Conservation (phyloP, 371 early-diverging fungal species). For the Actinomortierella ambigua region DNA sequence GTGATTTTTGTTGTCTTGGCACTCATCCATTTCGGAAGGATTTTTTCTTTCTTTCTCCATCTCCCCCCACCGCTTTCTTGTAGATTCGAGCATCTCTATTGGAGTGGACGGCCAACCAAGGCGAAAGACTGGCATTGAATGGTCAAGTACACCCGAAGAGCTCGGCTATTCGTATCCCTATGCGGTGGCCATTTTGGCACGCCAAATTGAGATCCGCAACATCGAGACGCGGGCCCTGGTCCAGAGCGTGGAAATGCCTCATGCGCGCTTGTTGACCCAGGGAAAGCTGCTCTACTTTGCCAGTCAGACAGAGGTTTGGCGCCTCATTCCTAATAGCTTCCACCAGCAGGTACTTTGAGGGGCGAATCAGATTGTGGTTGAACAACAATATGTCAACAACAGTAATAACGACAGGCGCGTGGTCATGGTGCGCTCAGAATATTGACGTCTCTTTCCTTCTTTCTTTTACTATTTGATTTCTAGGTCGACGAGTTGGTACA, state of each 20-base stretch:
- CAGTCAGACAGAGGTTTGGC: conserved; percentile 80
- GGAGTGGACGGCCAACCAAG: conserved; percentile 70
- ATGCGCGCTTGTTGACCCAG: conserved; percentile 64
- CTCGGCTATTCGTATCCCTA: conserved; percentile 80
- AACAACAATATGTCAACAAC: too few relatives aligned
- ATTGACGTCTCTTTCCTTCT: not conserved
- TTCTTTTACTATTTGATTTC: conserved; percentile 15
- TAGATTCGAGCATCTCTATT: conserved; percentile 74
- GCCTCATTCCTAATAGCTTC: conserved; percentile 85
- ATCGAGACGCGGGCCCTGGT: conserved; percentile 82
- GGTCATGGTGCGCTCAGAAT: too few relatives aligned
- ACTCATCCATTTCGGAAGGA: not conserved
- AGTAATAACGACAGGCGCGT: too few relatives aligned
- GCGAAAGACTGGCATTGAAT: conserved; percentile 73
- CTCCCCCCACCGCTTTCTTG: not conserved
- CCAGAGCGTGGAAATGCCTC: conserved; percentile 73
- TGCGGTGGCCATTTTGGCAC: conserved; percentile 70
- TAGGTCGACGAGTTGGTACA: conserved; percentile 80
- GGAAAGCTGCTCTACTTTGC: conserved; percentile 82
- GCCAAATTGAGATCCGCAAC: conserved; percentile 85
- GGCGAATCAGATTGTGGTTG: too few relatives aligned
- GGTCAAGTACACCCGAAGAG: conserved; percentile 75
- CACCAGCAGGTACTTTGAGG: conserved; percentile 89
- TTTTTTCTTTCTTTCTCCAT: not conserved
- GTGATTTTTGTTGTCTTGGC: not conserved